phyloP scores from a whole-genome alignment of 495 filamentous ascomycete genomes.

The Aspergillus wentii region DNA sequence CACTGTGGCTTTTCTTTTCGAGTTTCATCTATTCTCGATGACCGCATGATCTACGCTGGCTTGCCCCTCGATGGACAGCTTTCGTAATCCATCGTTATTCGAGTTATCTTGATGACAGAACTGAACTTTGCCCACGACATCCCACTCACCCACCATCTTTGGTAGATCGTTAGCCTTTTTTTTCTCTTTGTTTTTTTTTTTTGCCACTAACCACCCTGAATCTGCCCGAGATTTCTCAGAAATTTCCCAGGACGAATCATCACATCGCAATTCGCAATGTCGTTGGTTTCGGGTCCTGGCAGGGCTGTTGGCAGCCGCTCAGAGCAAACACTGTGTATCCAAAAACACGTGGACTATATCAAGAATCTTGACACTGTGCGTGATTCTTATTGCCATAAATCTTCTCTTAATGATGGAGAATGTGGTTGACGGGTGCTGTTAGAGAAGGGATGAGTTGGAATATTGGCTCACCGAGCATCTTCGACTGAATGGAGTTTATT shows the following conservation, averaged over 20 bases:
- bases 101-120: too few species aligned
- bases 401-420: constrained; percentile 16
- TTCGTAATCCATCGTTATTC: too few species aligned
- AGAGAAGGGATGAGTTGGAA: constrained; percentile 88
- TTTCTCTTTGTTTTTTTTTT: background rate
- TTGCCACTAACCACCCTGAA: constrained; percentile 6
- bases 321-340: constrained; percentile 53
- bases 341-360: constrained; percentile 89
- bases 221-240: too few species aligned
- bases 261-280: constrained; percentile 34
- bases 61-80: too few species aligned
- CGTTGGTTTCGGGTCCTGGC: constrained; percentile 58
- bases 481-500: constrained; percentile 91
- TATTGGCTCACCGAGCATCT: constrained; percentile 98
- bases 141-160: too few species aligned
- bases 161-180: too few species aligned
- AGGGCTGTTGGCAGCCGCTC: constrained; percentile 45
- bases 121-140: too few species aligned
- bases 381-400: constrained; percentile 18
- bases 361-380: constrained; percentile 82
- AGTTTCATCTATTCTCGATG: too few species aligned
- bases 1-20: too few species aligned
- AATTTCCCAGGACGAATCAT: too few species aligned
- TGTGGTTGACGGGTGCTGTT: constrained; percentile 34
- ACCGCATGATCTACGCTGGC: too few species aligned